Evolutionary conservation across 192 early-diverging fungal genomes (phyloP).

Genomic region (Mortierella alpina): DNA sequence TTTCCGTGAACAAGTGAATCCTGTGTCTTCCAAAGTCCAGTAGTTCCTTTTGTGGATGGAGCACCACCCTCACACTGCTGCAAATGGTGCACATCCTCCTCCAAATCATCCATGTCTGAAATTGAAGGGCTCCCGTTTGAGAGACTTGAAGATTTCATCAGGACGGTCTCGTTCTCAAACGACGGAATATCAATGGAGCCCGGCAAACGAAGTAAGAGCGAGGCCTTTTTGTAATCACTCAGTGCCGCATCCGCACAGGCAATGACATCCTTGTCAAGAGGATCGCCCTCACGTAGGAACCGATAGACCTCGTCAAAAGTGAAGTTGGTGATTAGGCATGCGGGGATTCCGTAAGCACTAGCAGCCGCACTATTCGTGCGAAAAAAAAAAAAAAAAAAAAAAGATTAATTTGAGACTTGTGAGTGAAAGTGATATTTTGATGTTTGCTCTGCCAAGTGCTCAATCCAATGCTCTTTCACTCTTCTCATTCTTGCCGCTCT

Average conservation of each 20-base stretch:
- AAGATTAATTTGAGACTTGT: neutral
- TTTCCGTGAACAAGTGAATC: neutral
- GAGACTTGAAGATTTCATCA: constrained; percentile 12
- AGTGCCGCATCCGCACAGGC: constrained; percentile 53
- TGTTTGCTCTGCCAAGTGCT: neutral
- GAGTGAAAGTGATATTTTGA: neutral
- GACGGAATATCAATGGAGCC: constrained; percentile 69
- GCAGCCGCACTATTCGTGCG: constrained; percentile 61
- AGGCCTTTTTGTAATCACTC: constrained; percentile 63
- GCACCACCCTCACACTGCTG: neutral
- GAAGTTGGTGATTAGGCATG: constrained; percentile 69
- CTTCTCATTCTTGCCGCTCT: no score
- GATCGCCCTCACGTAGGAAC: constrained; percentile 65
- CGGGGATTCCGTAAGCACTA: constrained; percentile 58
- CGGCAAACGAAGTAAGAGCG: constrained; percentile 62
- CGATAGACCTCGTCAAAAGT: constrained; percentile 71
- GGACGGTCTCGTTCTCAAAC: constrained; percentile 57
- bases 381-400: neutral
- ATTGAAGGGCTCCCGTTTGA: constrained; percentile 16
- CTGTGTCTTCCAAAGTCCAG: neutral
- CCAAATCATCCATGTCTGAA: constrained; percentile 34
- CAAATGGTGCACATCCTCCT: constrained; percentile 9
- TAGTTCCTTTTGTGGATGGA: neutral
- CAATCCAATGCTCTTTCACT: neutral
- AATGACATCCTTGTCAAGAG: constrained; percentile 55